Percentiles rank a stretch among this genome's conserved stretches.
Evolutionary conservation across 2,329 filamentous ascomycete genomes (phyloP).

Genomic region (Rachicladosporium sp.): DNA sequence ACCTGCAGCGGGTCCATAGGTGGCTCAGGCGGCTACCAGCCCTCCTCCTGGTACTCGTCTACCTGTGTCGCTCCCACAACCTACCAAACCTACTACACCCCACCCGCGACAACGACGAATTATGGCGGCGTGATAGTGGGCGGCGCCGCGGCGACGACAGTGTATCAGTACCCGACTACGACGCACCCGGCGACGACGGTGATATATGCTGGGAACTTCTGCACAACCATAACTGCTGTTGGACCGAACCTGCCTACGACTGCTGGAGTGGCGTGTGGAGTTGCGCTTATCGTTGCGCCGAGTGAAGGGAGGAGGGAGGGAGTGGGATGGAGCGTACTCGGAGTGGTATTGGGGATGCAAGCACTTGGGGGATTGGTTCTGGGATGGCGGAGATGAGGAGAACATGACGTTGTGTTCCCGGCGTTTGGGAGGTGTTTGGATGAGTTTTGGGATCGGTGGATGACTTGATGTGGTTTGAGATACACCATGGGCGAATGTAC

Average conservation of each 20-base stretch:
- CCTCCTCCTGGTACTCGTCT: constrained; percentile 7
- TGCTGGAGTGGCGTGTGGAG: constrained; percentile 21
- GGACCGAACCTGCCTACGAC: constrained; percentile 23
- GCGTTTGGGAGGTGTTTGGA: too few species aligned
- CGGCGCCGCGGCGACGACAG: background rate
- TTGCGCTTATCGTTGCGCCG: constrained; percentile 21
- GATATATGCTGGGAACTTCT: constrained; percentile 18
- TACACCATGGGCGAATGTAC: too few species aligned
- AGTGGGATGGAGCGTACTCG: constrained; percentile 6
- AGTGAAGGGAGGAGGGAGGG: constrained; percentile 2
- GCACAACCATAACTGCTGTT: constrained; percentile 21
- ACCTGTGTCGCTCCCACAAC: constrained; percentile 9
- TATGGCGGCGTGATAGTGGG: background rate
- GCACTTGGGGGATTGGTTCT: too few species aligned
- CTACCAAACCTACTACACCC: constrained; percentile 8
- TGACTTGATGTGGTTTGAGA: too few species aligned
- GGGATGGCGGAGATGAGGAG: too few species aligned
- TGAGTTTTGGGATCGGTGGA: too few species aligned
- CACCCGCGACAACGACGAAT: constrained; percentile 1
- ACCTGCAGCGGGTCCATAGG: constrained; percentile 16
- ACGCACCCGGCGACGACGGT: constrained; percentile 9
- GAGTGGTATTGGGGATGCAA: background rate
- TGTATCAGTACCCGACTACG: constrained; percentile 6
- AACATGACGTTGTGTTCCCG: too few species aligned
- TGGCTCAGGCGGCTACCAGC: constrained; percentile 10